Evolutionary conservation across 202 grass and related monocot genomes (phyloP).

Genomic region (Zoysia matrella): DNA sequence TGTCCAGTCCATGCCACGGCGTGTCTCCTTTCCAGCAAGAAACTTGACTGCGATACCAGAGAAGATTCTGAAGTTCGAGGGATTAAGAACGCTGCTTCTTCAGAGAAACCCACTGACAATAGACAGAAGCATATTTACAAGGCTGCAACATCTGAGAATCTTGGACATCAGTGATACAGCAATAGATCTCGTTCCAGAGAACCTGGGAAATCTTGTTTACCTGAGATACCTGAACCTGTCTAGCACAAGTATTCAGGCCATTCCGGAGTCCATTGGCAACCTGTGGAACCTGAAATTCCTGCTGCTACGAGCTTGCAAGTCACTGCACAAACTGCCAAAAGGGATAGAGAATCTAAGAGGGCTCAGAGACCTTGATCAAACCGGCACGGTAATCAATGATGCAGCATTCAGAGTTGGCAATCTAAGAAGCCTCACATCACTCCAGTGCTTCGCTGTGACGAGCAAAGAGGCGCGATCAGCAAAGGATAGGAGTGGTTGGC

Average conservation of each 20-base stretch:
- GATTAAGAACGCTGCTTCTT: conserved; percentile 67
- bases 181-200: conserved; percentile 62
- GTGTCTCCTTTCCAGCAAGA: conserved; percentile 51
- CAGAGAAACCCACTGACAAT: conserved; percentile 64
- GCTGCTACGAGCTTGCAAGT: conserved; percentile 64
- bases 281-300: conserved; percentile 65
- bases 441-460: conserved; percentile 50
- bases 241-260: conserved; percentile 49
- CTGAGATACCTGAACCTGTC: conserved; percentile 78
- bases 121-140: conserved; percentile 47
- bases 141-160: conserved; percentile 55
- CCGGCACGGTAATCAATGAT: conserved; percentile 31
- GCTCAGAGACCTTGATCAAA: conserved; percentile 71
- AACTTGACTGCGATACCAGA: conserved; percentile 43
- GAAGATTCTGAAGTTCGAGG: conserved; percentile 50
- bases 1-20: conserved; percentile 28
- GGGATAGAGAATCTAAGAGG: conserved; percentile 56
- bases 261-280: conserved; percentile 60
- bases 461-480: conserved; percentile 21
- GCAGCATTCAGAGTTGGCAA: conserved; percentile 57
- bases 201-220: conserved; percentile 55
- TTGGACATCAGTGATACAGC: conserved; percentile 74
- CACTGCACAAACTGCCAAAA: conserved; percentile 61
- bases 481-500: conserved; percentile 44
- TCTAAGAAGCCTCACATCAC: conserved; percentile 57